phyloP scores from a whole-genome alignment of 179 eudicot species.

The Spinacia oleracea region DNA sequence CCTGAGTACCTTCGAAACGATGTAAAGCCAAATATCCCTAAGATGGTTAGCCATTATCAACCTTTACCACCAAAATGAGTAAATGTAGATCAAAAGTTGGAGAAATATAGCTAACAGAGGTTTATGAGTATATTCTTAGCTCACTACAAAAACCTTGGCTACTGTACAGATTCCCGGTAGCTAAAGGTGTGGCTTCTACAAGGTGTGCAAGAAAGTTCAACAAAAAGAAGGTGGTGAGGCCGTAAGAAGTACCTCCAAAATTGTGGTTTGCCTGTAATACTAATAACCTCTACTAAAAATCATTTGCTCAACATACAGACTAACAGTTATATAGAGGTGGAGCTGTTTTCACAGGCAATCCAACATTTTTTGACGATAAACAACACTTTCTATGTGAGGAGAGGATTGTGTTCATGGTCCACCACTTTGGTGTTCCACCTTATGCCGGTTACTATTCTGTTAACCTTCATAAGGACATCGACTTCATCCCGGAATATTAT shows the following conservation, averaged over 20 bases:
- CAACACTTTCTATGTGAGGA: constrained; percentile 39
- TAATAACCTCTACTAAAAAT: too few relatives aligned
- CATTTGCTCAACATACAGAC: too few relatives aligned
- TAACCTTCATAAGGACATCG: constrained; percentile 43
- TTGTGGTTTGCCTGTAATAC: background rate
- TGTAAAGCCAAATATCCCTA: background rate
- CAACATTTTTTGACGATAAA: constrained; percentile 45
- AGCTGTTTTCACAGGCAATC: constrained; percentile 38
- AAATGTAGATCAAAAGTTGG: background rate
- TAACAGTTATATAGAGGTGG: constrained; percentile 20
- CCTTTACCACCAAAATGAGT: background rate
- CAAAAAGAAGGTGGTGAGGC: background rate
- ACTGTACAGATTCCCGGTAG: too few relatives aligned
- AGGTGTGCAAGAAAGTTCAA: background rate
- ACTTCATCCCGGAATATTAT: constrained; percentile 47
- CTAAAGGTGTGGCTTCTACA: background rate
- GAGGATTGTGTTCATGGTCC: constrained; percentile 52
- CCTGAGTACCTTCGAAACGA: background rate
- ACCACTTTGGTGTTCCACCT: constrained; percentile 49
- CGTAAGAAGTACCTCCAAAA: too few relatives aligned
- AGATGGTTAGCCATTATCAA: background rate
- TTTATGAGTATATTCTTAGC: background rate
- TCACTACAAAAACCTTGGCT: too few relatives aligned
- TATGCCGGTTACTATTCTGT: constrained; percentile 39
- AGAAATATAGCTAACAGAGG: background rate